These are phyloP conservation scores for Pouteria glomerata DNA, from an alignment of 148 eudicot genomes.

Conservation along the genomic window DNA sequence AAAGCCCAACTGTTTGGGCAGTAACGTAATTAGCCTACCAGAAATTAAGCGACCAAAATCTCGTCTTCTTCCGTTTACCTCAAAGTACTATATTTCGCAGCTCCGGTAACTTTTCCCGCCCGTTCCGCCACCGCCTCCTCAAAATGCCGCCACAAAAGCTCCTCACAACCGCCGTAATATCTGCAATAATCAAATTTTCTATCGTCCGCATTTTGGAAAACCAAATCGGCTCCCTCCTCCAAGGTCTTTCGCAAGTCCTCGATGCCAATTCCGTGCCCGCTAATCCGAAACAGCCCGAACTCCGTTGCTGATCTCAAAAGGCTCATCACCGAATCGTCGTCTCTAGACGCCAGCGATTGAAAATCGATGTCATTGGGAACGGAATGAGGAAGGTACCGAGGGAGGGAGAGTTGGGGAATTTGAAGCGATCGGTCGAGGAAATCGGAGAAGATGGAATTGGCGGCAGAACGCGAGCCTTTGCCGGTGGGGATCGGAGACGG, in stretches of 20 bases:
- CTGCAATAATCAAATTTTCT: conserved; percentile 21
- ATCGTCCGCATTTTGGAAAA: conserved; percentile 41
- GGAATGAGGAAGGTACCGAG: conserved; percentile 31
- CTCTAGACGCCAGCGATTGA: conserved; percentile 29
- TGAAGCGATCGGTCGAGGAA: conserved; percentile 35
- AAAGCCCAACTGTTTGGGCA: too few relatives aligned
- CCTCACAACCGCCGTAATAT: conserved; percentile 43
- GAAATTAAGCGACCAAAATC: too few relatives aligned
- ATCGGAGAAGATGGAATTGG: conserved; percentile 31
- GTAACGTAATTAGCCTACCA: too few relatives aligned
- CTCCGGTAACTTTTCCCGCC: conserved; percentile 50
- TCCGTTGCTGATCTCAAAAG: conserved; percentile 41
- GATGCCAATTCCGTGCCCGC: conserved; percentile 46
- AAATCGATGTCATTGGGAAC: conserved; percentile 44
- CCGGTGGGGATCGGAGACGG: conserved; percentile 80
- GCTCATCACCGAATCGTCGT: conserved; percentile 38
- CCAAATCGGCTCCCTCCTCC: conserved; percentile 40
- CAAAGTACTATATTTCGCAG: conserved; percentile 44
- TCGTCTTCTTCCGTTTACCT: too few relatives aligned
- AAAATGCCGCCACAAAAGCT: conserved; percentile 54
- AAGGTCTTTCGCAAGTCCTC: conserved; percentile 42
- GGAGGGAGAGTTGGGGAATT: conserved; percentile 58
- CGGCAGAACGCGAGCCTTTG: conserved; percentile 50
- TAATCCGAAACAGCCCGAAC: conserved; percentile 53
- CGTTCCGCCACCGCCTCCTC: conserved; percentile 40